These are phyloP conservation scores for Jaltomata sinuosa DNA, from an alignment of 257 asterid genomes.

Conservation along the genomic window DNA sequence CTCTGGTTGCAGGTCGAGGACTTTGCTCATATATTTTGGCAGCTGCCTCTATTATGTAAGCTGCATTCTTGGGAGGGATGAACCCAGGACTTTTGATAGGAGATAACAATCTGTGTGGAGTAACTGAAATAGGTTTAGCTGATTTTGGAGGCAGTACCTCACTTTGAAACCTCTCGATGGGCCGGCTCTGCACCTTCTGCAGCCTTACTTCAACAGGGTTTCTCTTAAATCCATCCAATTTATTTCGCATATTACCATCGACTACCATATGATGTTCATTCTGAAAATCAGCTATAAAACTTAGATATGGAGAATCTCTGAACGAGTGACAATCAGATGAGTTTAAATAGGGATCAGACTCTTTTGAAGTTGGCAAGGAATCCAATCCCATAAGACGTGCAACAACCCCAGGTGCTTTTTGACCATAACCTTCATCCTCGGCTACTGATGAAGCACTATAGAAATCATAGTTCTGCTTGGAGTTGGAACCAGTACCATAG, in stretches of 20 bases:
- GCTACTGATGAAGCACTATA: conserved; percentile 46
- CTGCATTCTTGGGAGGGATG: conserved; percentile 77
- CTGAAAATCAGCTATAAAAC: conserved; percentile 29
- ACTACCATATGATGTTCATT: conserved; percentile 70
- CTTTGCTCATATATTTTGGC: conserved; percentile 81
- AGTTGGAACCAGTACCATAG: conserved; percentile 30
- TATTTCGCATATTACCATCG: conserved; percentile 70
- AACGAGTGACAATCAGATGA: conserved; percentile 51
- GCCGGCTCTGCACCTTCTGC: conserved; percentile 57
- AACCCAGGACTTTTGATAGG: conserved; percentile 95
- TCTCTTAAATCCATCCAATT: conserved; percentile 58
- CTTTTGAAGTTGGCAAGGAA: conserved; percentile 59
- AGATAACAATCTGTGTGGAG: conserved; percentile 69
- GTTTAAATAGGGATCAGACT: conserved; percentile 33
- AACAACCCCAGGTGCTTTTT: conserved; percentile 86
- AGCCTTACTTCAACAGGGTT: conserved; percentile 63
- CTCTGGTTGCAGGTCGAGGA: conserved; percentile 54
- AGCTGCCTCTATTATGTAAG: conserved; percentile 86
- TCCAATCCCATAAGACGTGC: conserved; percentile 99
- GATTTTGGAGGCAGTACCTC: conserved; percentile 82
- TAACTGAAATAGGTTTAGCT: conserved; percentile 65
- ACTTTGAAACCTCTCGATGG: conserved; percentile 73
- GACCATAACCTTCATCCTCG: conserved; percentile 47
- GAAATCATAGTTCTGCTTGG: conserved; percentile 30
- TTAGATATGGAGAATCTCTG: conserved; percentile 48